Conservation (phyloP, 768 basidiomycete genomes). For the Chalciporus pseudorubinellus region DNA sequence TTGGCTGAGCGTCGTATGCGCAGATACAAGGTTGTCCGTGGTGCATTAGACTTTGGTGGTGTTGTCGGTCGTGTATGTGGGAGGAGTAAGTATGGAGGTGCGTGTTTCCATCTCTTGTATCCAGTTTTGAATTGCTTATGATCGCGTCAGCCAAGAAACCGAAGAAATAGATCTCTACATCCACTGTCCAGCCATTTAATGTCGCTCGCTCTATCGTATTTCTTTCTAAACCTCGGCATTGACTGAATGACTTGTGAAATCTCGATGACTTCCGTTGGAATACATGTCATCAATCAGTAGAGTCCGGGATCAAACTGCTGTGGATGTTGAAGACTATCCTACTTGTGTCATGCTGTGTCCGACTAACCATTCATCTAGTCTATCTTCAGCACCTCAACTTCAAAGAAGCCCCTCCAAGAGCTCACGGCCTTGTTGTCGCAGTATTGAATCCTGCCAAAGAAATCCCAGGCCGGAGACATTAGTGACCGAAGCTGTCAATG, state of each 20-base stretch:
- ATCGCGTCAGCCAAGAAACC: slow-evolving; percentile 76
- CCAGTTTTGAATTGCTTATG: not conserved
- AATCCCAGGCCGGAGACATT: no score
- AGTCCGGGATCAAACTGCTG: no score
- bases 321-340: not conserved
- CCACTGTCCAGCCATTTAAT: not conserved
- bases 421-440: no score
- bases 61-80: slow-evolving; percentile 80
- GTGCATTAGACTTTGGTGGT: slow-evolving; percentile 86
- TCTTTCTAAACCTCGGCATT: not conserved
- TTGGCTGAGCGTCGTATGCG: not conserved
- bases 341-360: not conserved
- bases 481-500: no score
- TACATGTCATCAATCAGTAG: not conserved
- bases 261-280: not conserved
- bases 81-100: slow-evolving; percentile 93
- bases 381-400: no score
- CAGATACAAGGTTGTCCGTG: slow-evolving; percentile 95
- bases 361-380: not conserved
- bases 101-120: slow-evolving; percentile 15
- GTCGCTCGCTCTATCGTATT: slow-evolving; percentile 1
- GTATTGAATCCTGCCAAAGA: no score
- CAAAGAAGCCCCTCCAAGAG: no score
- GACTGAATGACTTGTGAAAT: not conserved
- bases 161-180: slow-evolving; percentile 53